Percentiles rank a stretch among this genome's conserved stretches.
Evolutionary conservation across 2,329 filamentous ascomycete genomes (phyloP).

Genomic region (Hypoxylon sp.): DNA sequence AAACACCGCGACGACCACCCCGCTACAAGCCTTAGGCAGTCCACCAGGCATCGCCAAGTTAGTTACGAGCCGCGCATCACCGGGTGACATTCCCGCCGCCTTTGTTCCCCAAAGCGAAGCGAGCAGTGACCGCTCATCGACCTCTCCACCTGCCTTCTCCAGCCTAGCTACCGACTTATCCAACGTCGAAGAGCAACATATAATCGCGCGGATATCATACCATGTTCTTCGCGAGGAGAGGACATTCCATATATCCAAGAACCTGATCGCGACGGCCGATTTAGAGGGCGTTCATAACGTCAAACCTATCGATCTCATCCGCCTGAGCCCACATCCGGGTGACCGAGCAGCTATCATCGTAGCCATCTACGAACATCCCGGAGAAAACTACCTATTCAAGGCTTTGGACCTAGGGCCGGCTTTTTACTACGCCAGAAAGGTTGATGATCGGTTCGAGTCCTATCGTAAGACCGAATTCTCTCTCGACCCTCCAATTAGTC

Average conservation of each 20-base stretch:
- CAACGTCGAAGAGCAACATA: constrained; percentile 68
- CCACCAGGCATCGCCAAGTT: constrained; percentile 58
- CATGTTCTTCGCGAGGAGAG: constrained; percentile 87
- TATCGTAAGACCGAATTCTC: constrained; percentile 59
- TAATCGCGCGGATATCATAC: constrained; percentile 85
- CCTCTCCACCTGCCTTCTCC: constrained; percentile 51
- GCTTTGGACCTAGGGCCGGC: constrained; percentile 83
- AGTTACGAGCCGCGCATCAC: constrained; percentile 58
- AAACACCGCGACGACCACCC: constrained; percentile 60
- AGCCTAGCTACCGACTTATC: constrained; percentile 61
- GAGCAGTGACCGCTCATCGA: constrained; percentile 54
- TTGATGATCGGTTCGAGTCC: constrained; percentile 63
- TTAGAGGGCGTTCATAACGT: constrained; percentile 80
- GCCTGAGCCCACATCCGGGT: constrained; percentile 73
- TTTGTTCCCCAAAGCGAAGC: constrained; percentile 55
- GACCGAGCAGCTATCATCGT: constrained; percentile 80
- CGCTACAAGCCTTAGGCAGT: constrained; percentile 57
- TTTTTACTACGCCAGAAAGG: constrained; percentile 69
- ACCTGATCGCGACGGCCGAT: constrained; percentile 76
- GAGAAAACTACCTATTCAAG: constrained; percentile 76
- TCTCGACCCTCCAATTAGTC: constrained; percentile 71
- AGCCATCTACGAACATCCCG: constrained; percentile 83
- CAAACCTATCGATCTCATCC: constrained; percentile 81
- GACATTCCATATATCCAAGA: constrained; percentile 85
- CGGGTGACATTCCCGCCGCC: constrained; percentile 56